Evolutionary conservation across 108 stramenopile genomes (phyloP).

Genomic region (Pseudonitzschia multiseries): DNA sequence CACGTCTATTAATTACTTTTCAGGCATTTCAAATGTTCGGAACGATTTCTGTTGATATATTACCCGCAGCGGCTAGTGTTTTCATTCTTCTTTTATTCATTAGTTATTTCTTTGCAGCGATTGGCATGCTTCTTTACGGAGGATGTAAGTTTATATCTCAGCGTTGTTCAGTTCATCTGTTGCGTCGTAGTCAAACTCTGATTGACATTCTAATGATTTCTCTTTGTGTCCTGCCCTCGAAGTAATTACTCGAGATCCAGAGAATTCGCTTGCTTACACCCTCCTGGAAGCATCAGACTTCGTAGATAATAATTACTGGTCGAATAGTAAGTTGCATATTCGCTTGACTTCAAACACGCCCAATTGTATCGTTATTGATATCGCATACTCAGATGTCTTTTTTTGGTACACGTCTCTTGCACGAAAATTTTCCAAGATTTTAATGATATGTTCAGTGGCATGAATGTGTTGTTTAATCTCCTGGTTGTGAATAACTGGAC

Average conservation of each 20-base stretch:
- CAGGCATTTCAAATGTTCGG: conserved; percentile 61
- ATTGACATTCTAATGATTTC: background rate
- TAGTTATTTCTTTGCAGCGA: conserved; percentile 59
- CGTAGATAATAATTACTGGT: conserved; percentile 66
- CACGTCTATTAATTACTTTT: conserved; percentile 55
- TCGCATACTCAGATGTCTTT: background rate
- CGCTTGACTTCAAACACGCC: background rate
- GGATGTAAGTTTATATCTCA: conserved; percentile 30
- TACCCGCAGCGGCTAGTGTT: conserved; percentile 53
- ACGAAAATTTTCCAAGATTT: conserved; percentile 47
- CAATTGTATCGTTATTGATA: background rate
- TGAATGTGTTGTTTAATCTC: conserved; percentile 81
- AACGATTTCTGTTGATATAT: conserved; percentile 46
- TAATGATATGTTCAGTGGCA: conserved; percentile 75
- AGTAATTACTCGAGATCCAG: conserved; percentile 55
- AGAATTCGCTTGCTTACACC: conserved; percentile 39
- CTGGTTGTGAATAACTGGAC: conserved; percentile 87
- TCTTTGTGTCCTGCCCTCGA: background rate
- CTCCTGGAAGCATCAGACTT: conserved; percentile 66
- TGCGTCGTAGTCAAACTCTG: background rate
- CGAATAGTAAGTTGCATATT: conserved; percentile 29
- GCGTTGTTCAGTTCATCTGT: background rate
- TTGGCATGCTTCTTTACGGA: conserved; percentile 69
- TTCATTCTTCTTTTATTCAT: conserved; percentile 53
- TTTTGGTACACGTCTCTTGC: background rate